Base-by-base conservation (phyloP, 169 alveolate genomes). In the Fabrea salina region DNA sequence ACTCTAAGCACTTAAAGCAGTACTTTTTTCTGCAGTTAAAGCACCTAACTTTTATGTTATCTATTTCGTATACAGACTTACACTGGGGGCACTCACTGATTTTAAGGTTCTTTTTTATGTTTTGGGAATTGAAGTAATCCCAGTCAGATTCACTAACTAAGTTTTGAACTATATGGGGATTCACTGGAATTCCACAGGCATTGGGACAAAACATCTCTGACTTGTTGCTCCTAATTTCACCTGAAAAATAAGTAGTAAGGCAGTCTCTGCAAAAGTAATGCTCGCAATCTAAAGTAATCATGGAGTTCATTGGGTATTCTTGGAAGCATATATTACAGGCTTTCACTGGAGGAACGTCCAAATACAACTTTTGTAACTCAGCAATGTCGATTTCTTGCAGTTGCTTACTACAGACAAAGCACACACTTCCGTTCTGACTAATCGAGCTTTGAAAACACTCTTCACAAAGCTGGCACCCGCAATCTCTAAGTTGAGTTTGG, bases 231-330 rank as follows among this genome's bases (percentile, higher is more conserved):
- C 64, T 16, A 41, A 41, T 13, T 13, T 5, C n/a, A 43, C 22
- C 30, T 16, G 50, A 8, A 5, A 61, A 6, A 33, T 61, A 32
- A 11, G 19, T 44, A 8, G 8, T 16, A 8, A 68, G 30, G 30
- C 78, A 68, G 11, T 37, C 39, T 19, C 30, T 30, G 30, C 78
- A 68, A 44, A 40, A 43, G 44, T 19, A 68, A 4, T 68, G 78
- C 43, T 68, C 78, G 41, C 78, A 68, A 0, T 37, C 13, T 2
- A 68, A 68, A 40, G 78, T 68, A 13, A 68, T 13, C 78, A 68
- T 68, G 19, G 40, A 35, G n/a, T 37, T 64, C 19, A 57, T 37
- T 11, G 1, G 0, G 30, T 41, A 68, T 11, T 43, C 50, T 43
- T 4, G 64, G 44, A n/a, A 1, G 39, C 78, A 68, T 1, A 68